These are phyloP conservation scores for Fusarium globosum DNA, from an alignment of 2,329 filamentous ascomycete species.

Conservation along the genomic window DNA sequence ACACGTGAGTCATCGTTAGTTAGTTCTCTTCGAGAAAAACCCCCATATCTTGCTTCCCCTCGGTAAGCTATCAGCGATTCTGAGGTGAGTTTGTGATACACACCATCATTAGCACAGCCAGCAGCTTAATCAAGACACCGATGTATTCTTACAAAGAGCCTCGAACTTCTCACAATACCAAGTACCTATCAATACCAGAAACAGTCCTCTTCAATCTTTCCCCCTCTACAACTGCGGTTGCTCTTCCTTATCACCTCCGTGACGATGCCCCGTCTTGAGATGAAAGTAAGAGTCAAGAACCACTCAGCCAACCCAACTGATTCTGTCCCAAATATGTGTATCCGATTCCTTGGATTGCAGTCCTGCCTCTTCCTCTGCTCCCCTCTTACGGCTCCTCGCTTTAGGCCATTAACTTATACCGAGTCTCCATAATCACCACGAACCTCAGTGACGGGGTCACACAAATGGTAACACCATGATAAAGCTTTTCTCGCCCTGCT, in stretches of 20 bases:
- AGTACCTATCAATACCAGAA: background rate
- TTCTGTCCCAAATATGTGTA: no score
- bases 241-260: background rate
- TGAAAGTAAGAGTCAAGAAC: background rate
- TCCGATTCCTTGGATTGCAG: background rate
- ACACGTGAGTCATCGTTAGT: background rate
- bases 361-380: background rate
- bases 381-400: background rate
- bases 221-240: background rate
- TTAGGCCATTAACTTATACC: background rate
- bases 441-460: slow-evolving; percentile 18
- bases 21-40: background rate
- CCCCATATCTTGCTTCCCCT: background rate
- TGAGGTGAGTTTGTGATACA: background rate
- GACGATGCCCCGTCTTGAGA: background rate
- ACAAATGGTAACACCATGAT: slow-evolving; percentile 26
- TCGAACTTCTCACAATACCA: background rate
- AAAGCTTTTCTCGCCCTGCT: slow-evolving; percentile 7
- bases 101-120: background rate
- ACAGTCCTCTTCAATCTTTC: background rate
- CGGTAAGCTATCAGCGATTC: background rate
- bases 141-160: background rate
- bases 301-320: background rate
- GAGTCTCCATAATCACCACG: background rate
- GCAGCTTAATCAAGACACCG: background rate